Conservation (phyloP, 352 stramenopile species). For the Albugo candida region DNA sequence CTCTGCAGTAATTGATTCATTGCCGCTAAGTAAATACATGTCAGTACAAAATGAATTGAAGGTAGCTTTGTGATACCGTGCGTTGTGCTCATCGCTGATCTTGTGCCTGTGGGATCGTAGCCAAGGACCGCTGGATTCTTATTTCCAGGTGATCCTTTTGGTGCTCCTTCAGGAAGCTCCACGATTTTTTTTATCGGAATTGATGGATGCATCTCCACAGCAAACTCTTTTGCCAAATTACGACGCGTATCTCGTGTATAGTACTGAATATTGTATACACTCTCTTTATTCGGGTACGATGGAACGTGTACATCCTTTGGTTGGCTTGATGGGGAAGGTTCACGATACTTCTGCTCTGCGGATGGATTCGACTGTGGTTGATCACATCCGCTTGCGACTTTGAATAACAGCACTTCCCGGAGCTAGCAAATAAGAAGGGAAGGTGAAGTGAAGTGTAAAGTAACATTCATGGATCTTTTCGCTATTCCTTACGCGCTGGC, state of each 20-base stretch:
- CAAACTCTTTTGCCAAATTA: slow-evolving; percentile 13
- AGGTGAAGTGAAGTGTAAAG: not conserved
- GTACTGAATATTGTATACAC: slow-evolving; percentile 76
- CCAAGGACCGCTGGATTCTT: slow-evolving; percentile 63
- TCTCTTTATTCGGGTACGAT: slow-evolving; percentile 45
- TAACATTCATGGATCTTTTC: not conserved
- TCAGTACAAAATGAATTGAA: not conserved
- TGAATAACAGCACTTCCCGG: slow-evolving; percentile 65
- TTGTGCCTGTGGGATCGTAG: slow-evolving; percentile 71
- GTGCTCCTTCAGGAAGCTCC: not conserved
- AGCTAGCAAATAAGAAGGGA: slow-evolving; percentile 16
- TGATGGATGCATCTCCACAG: slow-evolving; percentile 34
- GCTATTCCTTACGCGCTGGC: slow-evolving; percentile 26
- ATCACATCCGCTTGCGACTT: slow-evolving; percentile 46
- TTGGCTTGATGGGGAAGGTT: slow-evolving; percentile 56
- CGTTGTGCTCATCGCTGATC: slow-evolving; percentile 72
- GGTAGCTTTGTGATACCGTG: slow-evolving; percentile 18
- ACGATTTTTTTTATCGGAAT: slow-evolving; percentile 15
- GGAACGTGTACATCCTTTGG: slow-evolving; percentile 44
- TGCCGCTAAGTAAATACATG: slow-evolving; percentile 14
- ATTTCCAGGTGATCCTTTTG: too few species aligned
- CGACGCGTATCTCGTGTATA: slow-evolving; percentile 76
- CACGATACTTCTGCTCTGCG: slow-evolving; percentile 44
- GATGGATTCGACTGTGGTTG: slow-evolving; percentile 52
- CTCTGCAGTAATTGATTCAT: slow-evolving; percentile 51